Base-by-base conservation (phyloP, 1,284 basidiomycete genomes). In the Inonotus hispidus region DNA sequence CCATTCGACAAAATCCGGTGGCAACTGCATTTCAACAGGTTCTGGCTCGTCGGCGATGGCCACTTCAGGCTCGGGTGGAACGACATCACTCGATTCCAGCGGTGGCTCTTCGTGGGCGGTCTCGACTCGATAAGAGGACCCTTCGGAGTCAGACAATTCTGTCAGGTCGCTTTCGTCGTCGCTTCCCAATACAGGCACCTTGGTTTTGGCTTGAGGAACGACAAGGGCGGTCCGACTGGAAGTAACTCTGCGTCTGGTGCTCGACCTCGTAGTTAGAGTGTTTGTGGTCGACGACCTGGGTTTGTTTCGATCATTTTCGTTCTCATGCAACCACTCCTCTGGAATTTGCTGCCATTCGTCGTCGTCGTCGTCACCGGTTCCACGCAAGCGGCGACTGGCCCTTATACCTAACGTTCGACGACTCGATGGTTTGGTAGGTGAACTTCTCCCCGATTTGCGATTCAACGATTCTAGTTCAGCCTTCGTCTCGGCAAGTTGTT, bases 311-410 rank as follows among this genome's bases (percentile, higher is more conserved):
- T 49, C 60, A 54, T 54, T 59, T 16, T 49, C 60, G 54, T 54
- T 59, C n/a, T 74, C 74, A 39, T 74, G 68, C 62, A 91, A 67
- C 89, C 90, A 91, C 67, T 90, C 90, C 3, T 85, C 80, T 0
- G 90, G 90, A 37, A 92, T 79, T 62, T 81, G 76, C 71, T 92
- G 88, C 90, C 90, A 92, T 66, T 83, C 87, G 0, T 85, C 85
- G 8, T 85, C 83, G 45, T 77, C 75, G 21, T 58, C 60, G 2
- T 69, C 64, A 14, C 14, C 27, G 10, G 16, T 10, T n/a, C 83
- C 85, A 57, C 85, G 77, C 59, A 91, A 70, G 29, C 90, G 76
- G 1, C 85, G 79, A 66, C 89, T 92, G 4, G 83, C 69, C 27
- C 90, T 76, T 2, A 85, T 87, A 0, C 88, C 88, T 37, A 76